Conservation (phyloP, 345 rosid species). For the Camelina hispida region DNA sequence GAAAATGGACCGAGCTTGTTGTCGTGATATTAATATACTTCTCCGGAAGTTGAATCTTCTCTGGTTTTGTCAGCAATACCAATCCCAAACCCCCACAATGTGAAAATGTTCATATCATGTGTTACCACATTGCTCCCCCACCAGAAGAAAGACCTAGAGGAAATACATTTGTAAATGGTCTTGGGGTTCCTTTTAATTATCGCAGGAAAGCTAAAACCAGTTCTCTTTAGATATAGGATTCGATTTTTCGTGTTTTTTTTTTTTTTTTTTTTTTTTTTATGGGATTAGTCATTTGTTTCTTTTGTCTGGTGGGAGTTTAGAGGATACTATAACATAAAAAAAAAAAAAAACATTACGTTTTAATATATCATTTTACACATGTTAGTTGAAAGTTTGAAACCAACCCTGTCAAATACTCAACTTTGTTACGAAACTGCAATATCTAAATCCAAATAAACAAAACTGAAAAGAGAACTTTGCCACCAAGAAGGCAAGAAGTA, state of each 20-base stretch:
- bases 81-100: constrained; percentile 2
- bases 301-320: constrained; percentile 21
- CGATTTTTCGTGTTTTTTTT: constrained; percentile 14
- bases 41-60: not conserved
- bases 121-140: constrained; percentile 17
- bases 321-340: constrained; percentile 6
- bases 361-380: not conserved
- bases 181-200: constrained; percentile 14
- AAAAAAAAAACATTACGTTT: not conserved
- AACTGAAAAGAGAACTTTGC: not conserved
- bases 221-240: constrained; percentile 24
- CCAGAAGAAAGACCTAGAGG: constrained; percentile 6
- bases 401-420: not conserved
- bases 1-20: constrained; percentile 80
- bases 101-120: constrained; percentile 29
- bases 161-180: constrained; percentile 41
- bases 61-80: not conserved
- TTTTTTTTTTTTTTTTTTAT: constrained; percentile 16
- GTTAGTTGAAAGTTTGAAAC: not conserved
- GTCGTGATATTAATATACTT: constrained; percentile 59
- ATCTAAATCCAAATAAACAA: not conserved
- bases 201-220: not conserved
- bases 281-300: constrained; percentile 25
- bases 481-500: not conserved
- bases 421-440: not conserved